Evolutionary conservation across 2,329 filamentous ascomycete genomes (phyloP), one percentile per base, ranked within the genome.

Genomic region (Ascocoryne sarcoides): DNA sequence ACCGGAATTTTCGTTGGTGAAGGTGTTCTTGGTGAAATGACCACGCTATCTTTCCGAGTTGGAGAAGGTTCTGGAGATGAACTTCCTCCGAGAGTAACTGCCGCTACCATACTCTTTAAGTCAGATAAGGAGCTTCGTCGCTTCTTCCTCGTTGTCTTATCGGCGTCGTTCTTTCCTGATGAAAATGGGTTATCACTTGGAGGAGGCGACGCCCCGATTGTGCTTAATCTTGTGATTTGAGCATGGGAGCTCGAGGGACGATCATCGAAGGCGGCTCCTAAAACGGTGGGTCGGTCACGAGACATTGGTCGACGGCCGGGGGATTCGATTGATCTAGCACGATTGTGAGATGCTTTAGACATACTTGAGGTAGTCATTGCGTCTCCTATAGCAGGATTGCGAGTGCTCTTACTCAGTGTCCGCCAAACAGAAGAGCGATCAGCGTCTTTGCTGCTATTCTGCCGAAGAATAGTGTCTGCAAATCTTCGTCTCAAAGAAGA

Each of bases 61-160:
- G 7, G 12, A 12, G 23, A n/a, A n/a, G n/a, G 53, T 43, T 46
- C 39, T 7, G 51, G 36, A 10, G 47, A 44, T 52, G 46, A 45
- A 20, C 65, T 61, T 51, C 64, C 54, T 12, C 63, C 65, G 0
- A 81, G 61, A 9, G 67, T 72, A 7, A 79, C 69, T 40, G 76
- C 70, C 30, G 71, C 73, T 63, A 90, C 79, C 14, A 85, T 66
- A 41, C 68, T 72, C 51, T 79, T 83, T 35, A 96, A 70, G 60
- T 96, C 90, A 4, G 89, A 95, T 31, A 96, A 66, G 18, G 89
- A 95, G 64, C 89, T 95, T 58, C 90, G 80, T 40, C 90, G 75
- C 67, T 94, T 95, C 65, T 81, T 89, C 58, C 75, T 79, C 32
- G 68, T 64, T n/a, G 61, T 61, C 48, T 59, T 67, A 42, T 32